Base-by-base conservation (phyloP, 176 grass and related monocot species). In the barley (Hordeum vulgare) region DNA sequence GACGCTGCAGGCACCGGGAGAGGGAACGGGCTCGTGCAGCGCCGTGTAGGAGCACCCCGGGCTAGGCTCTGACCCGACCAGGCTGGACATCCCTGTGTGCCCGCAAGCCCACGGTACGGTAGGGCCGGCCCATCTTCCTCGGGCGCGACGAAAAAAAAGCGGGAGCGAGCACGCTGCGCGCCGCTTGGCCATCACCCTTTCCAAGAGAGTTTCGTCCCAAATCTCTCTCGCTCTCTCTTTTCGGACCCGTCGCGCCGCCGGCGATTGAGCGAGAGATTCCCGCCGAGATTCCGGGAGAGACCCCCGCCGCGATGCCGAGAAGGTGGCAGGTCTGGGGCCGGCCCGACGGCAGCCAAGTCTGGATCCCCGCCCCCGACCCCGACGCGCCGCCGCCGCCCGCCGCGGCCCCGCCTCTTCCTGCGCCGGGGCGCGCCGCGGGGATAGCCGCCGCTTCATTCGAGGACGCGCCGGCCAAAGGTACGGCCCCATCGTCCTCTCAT, bases 301-400 rank as follows among this genome's bases (percentile, higher is more conserved):
- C 14, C 64, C 64, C 1, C 21, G 9, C 65, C 33, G 9, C 24
- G 49, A 87, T 87, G 85, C 71, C 28, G 61, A 57, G 71, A 2
- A 86, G 61, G 74, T 90, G 88, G 88, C 80, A 90, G 84, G 79
- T 90, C 34, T 83, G 74, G 58, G 45, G 44, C 59, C 35, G 56
- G 10, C 80, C 84, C 59, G 84, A 90, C 74, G 84, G 88, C 36
- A 31, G 59, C 66, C 75, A 83, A 37, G 15, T 83, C 21, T 90
- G 88, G 88, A 9, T 86, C 47, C 83, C 84, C 28, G 74, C 84
- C n/a, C 2, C 74, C 74, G 79, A 51, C 56, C 6, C 42, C 34
- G 24, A 29, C 6, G 9, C 58, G 0, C 65, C 73, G 13, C 49
- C 36, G 11, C 39, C 66, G 15, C 1, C n/a, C 13, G 5, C 31